phyloP scores from a whole-genome alignment of 2,329 filamentous ascomycete genomes.

The Aureobasidium melanogenum region DNA sequence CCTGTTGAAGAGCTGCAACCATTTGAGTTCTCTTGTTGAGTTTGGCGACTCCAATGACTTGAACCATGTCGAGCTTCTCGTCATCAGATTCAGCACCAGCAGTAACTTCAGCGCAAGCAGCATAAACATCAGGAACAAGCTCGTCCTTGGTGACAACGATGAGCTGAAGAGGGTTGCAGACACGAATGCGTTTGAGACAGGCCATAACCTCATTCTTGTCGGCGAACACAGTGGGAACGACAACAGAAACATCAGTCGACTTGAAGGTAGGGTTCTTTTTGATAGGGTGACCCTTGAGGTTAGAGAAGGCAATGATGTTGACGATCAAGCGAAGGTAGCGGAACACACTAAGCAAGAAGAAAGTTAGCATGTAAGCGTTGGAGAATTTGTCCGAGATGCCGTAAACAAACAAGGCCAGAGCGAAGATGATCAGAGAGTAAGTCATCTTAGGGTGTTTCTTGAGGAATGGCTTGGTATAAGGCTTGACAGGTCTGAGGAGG shows the following conservation, averaged over 20 bases:
- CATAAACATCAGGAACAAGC: conserved; percentile 17
- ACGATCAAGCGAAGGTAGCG: conserved; percentile 24
- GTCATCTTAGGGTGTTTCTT: neutral
- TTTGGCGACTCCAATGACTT: conserved; percentile 24
- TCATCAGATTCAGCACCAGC: conserved; percentile 6
- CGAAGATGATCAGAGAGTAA: neutral
- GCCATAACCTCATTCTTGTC: conserved; percentile 20
- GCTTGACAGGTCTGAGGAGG: neutral
- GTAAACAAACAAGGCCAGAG: neutral
- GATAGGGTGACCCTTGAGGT: conserved; percentile 22
- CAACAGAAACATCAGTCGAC: conserved; percentile 22
- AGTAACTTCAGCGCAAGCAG: neutral
- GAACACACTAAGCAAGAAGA: conserved; percentile 17
- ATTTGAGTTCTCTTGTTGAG: conserved; percentile 29
- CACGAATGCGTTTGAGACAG: conserved; percentile 21
- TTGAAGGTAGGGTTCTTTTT: conserved; percentile 19
- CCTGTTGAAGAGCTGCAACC: conserved; percentile 21
- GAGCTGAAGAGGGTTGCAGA: conserved; percentile 19
- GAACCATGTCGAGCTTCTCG: conserved; percentile 14
- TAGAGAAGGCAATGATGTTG: conserved; percentile 20
- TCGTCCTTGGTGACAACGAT: conserved; percentile 22
- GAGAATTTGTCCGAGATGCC: neutral
- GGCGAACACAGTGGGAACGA: conserved; percentile 28
- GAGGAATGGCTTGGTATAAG: neutral
- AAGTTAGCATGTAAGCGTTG: conserved; percentile 7